Evolutionary conservation across 257 asterid genomes (phyloP), one percentile per base, ranked within the genome.

Genomic region (Plantago elongata): DNA sequence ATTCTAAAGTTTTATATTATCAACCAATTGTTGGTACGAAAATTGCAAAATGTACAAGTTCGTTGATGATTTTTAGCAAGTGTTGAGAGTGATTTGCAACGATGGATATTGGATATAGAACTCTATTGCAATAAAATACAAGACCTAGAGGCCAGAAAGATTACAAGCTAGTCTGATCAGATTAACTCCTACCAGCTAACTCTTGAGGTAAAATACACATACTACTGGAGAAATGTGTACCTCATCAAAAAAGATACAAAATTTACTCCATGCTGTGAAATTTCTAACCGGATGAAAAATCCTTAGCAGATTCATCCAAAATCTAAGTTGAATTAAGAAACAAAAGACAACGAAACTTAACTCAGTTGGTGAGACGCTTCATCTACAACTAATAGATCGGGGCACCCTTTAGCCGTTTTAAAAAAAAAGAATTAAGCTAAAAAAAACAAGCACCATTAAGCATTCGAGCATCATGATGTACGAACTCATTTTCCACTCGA

Each of bases 261-360:
- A 49, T 47, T 67, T 44, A 18, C 65, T 65, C 18, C 10, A 59
- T 45, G 27, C 3, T 16, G 42, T 14, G 16, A 11, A 29, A 54
- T 8, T 54, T 54, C 59, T 54, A 54, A 3, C 13, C 38, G 59
- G 18, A 54, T 40, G 37, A 16, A 54, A 34, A 4, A 34, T 27
- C 29, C 65, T 49, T 42, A 38, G 62, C 61, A 46, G 57, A 48
- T 69, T 66, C 48, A 52, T 73, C 79, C 47, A 49, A 57, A 60
- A 54, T 48, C 65, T 65, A 65, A 44, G 68, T 62, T 38, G 56
- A 63, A 51, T 61, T 63, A 67, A 57, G 69, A 61, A 30, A 14
- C 65, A 72, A 66, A 62, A 13, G 57, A 48, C 13, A 64, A 17
- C 51, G n/a, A n/a, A n/a, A n/a, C 11, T 27, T 4, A 18, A 22